Conservation (phyloP, 495 filamentous ascomycete genomes). For the Podospora australis region DNA sequence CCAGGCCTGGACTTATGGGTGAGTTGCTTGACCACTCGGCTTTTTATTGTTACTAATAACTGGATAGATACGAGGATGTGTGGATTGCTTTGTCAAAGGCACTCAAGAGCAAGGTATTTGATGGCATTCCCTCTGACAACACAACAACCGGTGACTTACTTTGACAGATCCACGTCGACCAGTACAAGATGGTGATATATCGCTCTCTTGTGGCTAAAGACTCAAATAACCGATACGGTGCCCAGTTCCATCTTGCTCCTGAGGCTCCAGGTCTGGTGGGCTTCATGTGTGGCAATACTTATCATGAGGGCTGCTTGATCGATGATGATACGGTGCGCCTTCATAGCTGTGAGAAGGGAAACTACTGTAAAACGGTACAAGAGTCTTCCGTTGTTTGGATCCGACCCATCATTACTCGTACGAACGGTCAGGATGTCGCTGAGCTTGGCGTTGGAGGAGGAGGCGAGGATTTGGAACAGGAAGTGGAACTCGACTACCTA, state of each 20-base stretch:
- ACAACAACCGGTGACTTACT: conserved; percentile 2
- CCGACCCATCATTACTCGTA: conserved; percentile 61
- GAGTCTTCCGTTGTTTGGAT: conserved; percentile 64
- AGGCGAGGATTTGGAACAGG: conserved; percentile 62
- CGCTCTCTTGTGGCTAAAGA: conserved; percentile 48
- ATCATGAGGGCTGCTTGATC: conserved; percentile 66
- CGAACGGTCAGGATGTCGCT: conserved; percentile 52
- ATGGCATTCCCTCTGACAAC: not conserved
- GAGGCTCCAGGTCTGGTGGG: conserved; percentile 68
- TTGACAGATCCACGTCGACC: conserved; percentile 68
- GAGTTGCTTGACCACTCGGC: conserved; percentile 23
- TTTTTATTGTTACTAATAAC: not conserved
- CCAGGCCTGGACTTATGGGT: conserved; percentile 87
- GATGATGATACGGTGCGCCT: conserved; percentile 56
- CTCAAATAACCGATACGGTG: conserved; percentile 21
- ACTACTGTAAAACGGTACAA: conserved; percentile 52
- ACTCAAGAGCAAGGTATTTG: conserved; percentile 55
- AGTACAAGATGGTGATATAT: conserved; percentile 72
- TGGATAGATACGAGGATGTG: conserved; percentile 65
- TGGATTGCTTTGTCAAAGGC: conserved; percentile 75
- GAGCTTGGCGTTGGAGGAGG: conserved; percentile 78
- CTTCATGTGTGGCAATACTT: conserved; percentile 66
- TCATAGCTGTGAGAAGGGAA: conserved; percentile 80
- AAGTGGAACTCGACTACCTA: conserved; percentile 56
- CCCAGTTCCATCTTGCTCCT: conserved; percentile 35